Evolutionary conservation across 2,329 filamentous ascomycete species (phyloP).

Genomic region (Monosporascus sp.): DNA sequence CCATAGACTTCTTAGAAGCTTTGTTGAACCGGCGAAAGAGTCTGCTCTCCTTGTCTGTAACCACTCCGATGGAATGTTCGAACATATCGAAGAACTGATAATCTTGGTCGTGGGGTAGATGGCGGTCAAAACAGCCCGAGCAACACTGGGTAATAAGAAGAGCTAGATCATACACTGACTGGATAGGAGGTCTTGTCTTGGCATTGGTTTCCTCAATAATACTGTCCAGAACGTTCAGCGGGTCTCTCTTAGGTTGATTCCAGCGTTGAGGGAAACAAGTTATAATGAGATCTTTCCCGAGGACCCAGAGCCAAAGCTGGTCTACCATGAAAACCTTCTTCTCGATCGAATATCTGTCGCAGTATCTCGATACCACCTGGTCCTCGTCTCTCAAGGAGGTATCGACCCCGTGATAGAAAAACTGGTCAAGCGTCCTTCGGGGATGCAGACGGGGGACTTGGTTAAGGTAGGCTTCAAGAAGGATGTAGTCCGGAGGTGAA

Average conservation of each 20-base stretch:
- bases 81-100: slow-evolving; percentile 66
- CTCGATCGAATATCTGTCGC: slow-evolving; percentile 33
- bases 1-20: slow-evolving; percentile 51
- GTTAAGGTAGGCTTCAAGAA: slow-evolving; percentile 43
- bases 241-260: slow-evolving; percentile 57
- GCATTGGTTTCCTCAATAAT: slow-evolving; percentile 62
- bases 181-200: slow-evolving; percentile 54
- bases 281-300: slow-evolving; percentile 53
- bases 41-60: slow-evolving; percentile 49
- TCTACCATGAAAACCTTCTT: slow-evolving; percentile 64
- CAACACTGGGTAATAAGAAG: slow-evolving; percentile 57
- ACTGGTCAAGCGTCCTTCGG: slow-evolving; percentile 59
- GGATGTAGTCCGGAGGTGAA: slow-evolving; percentile 35
- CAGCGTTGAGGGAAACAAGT: slow-evolving; percentile 54
- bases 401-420: slow-evolving; percentile 60
- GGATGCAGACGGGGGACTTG: slow-evolving; percentile 48
- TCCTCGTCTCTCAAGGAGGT: slow-evolving; percentile 55
- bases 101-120: slow-evolving; percentile 51
- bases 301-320: slow-evolving; percentile 62
- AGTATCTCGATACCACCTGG: slow-evolving; percentile 60
- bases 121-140: slow-evolving; percentile 55
- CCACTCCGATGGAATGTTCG: slow-evolving; percentile 53
- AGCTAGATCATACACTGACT: slow-evolving; percentile 57
- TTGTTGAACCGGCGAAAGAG: slow-evolving; percentile 56
- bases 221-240: slow-evolving; percentile 56